Evolutionary conservation across 371 early-diverging fungal genomes (phyloP), one percentile per base, ranked within the genome.

Genomic region (Enterocytospora artemiae): DNA sequence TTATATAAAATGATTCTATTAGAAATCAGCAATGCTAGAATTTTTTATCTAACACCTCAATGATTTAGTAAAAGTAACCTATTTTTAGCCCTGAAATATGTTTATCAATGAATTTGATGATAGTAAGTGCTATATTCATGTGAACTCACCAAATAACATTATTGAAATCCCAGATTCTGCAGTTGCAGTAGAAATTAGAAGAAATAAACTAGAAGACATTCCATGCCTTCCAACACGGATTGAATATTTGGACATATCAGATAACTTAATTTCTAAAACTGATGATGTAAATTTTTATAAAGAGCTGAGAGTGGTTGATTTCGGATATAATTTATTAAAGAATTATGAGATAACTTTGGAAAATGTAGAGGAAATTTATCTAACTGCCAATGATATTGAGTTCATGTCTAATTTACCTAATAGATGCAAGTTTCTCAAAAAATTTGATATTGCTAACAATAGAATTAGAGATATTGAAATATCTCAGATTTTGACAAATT

Each of bases 381-480:
- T 75, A 22, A 65, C 66, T 24, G 43, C 63, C 1, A 75, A 75
- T 51, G 72, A 75, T 51, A 69, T 75, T 14, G 7, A 49, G 1
- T 59, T 44, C 48, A 67, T 71, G 24, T 25, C 32, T 30, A 31
- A 55, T 27, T 36, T 64, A 5, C 2, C 20, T 5, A 7, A 9
- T 39, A 25, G 24, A 4, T 20, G 12, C 7, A 4, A 46, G 48
- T 16, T 20, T 25, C 32, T 72, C 32, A 57, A 25, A 57, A 75
- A 69, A 34, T 46, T 72, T 9, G 75, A 75, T 60, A 20, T 75
- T 30, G 75, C 72, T 9, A 54, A n/a, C 9, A 75, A 75, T 37
- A 51, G 59, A 24, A 61, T 75, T 4, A 14, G 33, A 25, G 36
- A 24, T 36, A 63, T 75, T 22, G 66, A 64, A 44, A 65, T 61